Evolutionary conservation across 306 rosid species (phyloP).

Genomic region (Lagenaria siceraria): DNA sequence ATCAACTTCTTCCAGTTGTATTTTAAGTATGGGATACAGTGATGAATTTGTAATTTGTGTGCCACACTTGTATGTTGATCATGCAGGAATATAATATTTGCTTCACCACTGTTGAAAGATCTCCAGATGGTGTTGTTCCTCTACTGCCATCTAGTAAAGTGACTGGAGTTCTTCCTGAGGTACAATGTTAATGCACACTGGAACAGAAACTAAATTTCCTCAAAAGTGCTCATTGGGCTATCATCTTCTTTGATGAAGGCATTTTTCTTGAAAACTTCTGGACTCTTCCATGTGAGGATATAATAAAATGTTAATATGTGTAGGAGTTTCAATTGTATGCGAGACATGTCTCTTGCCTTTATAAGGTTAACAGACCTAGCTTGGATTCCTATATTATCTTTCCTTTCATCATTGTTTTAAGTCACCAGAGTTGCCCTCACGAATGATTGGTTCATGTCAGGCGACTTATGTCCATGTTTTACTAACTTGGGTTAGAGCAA

Average conservation of each 20-base stretch:
- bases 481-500: not conserved
- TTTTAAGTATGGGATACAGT: not conserved
- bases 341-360: not conserved
- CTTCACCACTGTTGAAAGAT: conserved; percentile 89
- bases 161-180: conserved; percentile 93
- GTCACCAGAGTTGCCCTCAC: not conserved
- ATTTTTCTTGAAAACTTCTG: not conserved
- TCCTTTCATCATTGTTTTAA: not conserved
- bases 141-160: conserved; percentile 55
- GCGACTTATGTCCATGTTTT: not conserved
- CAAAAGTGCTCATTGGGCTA: not conserved
- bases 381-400: not conserved
- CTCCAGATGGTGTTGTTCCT: conserved; percentile 50
- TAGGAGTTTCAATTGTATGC: not conserved
- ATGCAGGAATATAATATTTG: conserved; percentile 90
- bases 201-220: not conserved
- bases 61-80: conserved; percentile 9
- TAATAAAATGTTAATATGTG: not conserved
- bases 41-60: not conserved
- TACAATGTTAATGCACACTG: conserved; percentile 16
- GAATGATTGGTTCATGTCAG: not conserved
- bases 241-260: not conserved
- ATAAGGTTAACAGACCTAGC: not conserved
- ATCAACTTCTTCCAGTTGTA: not conserved
- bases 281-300: not conserved